These are phyloP conservation scores for Phytopythium ostracodes DNA, from an alignment of 352 stramenopile species.

Conservation along the genomic window DNA sequence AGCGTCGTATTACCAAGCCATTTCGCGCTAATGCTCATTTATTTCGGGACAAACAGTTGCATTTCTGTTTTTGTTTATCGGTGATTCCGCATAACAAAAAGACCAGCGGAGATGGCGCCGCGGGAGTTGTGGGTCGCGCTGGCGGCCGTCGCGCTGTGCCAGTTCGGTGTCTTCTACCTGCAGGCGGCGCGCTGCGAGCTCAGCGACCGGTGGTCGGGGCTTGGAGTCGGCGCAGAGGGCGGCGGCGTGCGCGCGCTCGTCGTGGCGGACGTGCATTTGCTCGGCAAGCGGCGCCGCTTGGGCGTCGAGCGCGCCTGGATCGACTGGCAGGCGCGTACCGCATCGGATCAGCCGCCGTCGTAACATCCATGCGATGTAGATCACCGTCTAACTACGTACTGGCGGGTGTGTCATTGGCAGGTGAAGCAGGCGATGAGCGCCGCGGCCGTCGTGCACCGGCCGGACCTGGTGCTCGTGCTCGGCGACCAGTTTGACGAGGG, in stretches of 20 bases:
- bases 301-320: slow-evolving; percentile 62
- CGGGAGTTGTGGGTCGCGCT: slow-evolving; percentile 20
- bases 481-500: slow-evolving; percentile 80
- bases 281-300: slow-evolving; percentile 59
- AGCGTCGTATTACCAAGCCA: too few species aligned
- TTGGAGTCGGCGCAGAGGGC: background rate
- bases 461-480: slow-evolving; percentile 56
- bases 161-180: slow-evolving; percentile 62
- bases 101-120: background rate
- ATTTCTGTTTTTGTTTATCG: too few species aligned
- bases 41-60: background rate
- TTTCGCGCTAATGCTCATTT: background rate
- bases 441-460: slow-evolving; percentile 44
- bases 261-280: slow-evolving; percentile 68
- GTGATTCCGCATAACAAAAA: too few species aligned
- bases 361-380: background rate
- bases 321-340: slow-evolving; percentile 55
- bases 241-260: slow-evolving; percentile 39
- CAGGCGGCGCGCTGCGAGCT: slow-evolving; percentile 36
- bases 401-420: slow-evolving; percentile 10
- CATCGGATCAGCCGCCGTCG: too few species aligned
- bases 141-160: slow-evolving; percentile 28
- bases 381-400: slow-evolving; percentile 2
- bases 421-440: slow-evolving; percentile 29
- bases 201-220: background rate